phyloP scores from a whole-genome alignment of 257 asterid species.

The Solanum dulcamara region DNA sequence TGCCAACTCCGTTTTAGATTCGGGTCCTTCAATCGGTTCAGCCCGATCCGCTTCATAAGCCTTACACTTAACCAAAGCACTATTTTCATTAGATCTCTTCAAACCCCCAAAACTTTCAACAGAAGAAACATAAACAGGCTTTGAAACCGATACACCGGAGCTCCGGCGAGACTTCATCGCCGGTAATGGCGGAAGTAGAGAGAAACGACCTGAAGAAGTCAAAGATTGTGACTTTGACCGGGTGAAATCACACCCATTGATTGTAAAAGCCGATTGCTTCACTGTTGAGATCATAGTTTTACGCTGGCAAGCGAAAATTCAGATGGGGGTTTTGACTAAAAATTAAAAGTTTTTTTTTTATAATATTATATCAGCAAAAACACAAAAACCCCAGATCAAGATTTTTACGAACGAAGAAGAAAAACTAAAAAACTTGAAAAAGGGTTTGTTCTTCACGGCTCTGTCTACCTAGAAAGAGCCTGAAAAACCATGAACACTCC shows the following conservation, averaged over 20 bases:
- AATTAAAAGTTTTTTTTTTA: not conserved
- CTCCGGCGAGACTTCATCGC: slow-evolving; percentile 13
- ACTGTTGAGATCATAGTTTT: slow-evolving; percentile 57
- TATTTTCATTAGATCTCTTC: slow-evolving; percentile 5
- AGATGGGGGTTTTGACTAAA: not conserved
- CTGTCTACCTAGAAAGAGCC: not conserved
- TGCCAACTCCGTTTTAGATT: slow-evolving; percentile 43
- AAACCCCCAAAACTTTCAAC: slow-evolving; percentile 5
- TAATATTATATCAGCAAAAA: not conserved
- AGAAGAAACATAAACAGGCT: slow-evolving; percentile 37
- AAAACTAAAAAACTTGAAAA: not conserved
- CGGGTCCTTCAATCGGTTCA: slow-evolving; percentile 33
- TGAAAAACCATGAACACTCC: not conserved
- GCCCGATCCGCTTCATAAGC: slow-evolving; percentile 76
- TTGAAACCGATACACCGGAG: slow-evolving; percentile 20
- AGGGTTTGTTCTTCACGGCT: not conserved
- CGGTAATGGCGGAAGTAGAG: slow-evolving; percentile 18
- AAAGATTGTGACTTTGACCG: slow-evolving; percentile 13
- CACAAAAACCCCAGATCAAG: not conserved
- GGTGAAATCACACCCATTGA: slow-evolving; percentile 29
- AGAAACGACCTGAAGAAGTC: not conserved
- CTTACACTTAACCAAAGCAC: slow-evolving; percentile 33
- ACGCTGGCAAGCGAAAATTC: not conserved
- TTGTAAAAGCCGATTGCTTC: slow-evolving; percentile 25
- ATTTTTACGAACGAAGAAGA: not conserved